Conservation (phyloP, 345 rosid genomes). For the Turnera subulata region DNA sequence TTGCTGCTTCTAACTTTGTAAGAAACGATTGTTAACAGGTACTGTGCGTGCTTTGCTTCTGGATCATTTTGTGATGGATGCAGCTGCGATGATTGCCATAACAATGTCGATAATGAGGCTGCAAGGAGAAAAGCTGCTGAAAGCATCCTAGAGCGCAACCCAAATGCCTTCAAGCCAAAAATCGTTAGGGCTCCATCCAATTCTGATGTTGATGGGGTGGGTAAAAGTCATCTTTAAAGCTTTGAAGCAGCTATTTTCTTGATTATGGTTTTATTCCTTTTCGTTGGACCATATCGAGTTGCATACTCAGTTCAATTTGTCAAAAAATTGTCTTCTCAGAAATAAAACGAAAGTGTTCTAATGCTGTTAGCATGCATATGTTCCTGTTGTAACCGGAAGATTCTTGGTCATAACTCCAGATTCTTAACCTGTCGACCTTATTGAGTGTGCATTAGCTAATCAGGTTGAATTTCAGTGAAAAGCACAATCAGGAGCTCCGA, state of each 20-base stretch:
- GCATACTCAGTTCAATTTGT: not conserved
- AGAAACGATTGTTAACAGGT: constrained; percentile 16
- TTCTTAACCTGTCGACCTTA: too few species aligned
- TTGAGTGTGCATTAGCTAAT: too few species aligned
- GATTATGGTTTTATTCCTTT: not conserved
- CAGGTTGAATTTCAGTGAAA: too few species aligned
- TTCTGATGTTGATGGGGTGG: constrained; percentile 29
- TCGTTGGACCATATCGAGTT: too few species aligned
- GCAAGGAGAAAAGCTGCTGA: constrained; percentile 29
- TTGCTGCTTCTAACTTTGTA: constrained; percentile 6
- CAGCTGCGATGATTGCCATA: constrained; percentile 40
- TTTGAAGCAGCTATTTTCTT: not conserved
- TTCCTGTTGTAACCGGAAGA: too few species aligned
- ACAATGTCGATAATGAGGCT: constrained; percentile 34
- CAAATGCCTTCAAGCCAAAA: constrained; percentile 42
- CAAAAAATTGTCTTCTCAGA: too few species aligned
- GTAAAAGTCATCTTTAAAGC: constrained; percentile 5
- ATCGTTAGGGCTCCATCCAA: constrained; percentile 12
- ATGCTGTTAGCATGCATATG: too few species aligned
- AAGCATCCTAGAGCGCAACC: constrained; percentile 38
- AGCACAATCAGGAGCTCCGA: too few species aligned
- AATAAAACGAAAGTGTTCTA: too few species aligned
- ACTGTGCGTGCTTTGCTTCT: constrained; percentile 54
- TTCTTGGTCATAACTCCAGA: too few species aligned
- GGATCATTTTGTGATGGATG: constrained; percentile 51